These are phyloP conservation scores for Halophytophthora polymorphica DNA, from an alignment of 352 stramenopile genomes.

Conservation along the genomic window DNA sequence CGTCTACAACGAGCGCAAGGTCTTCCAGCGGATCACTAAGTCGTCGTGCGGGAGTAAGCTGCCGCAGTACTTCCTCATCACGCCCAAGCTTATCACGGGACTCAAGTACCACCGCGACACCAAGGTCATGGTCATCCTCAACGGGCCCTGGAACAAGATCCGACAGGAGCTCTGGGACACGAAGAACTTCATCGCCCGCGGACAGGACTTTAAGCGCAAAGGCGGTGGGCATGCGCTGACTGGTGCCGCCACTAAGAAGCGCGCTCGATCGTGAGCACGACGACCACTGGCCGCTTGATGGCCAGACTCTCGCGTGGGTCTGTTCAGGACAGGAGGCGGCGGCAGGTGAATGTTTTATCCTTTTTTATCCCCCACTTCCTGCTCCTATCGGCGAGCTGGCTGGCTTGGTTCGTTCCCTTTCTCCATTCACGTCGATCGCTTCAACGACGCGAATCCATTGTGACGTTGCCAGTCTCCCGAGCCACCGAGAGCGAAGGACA, in stretches of 20 bases:
- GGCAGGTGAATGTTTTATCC: no score
- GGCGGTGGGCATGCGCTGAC: conserved; percentile 1
- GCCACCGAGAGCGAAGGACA: no score
- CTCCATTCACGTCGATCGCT: no score
- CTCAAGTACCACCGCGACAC: conserved; percentile 84
- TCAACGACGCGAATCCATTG: no score
- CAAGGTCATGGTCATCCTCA: conserved; percentile 87
- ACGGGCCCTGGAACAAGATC: conserved; percentile 83
- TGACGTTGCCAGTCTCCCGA: no score
- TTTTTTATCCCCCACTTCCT: no score
- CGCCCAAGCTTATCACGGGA: conserved; percentile 85
- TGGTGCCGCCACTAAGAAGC: conserved; percentile 18
- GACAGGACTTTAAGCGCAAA: conserved; percentile 36
- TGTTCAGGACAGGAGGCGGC: no score
- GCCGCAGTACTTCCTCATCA: conserved; percentile 89
- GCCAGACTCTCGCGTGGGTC: no score
- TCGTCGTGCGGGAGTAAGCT: conserved; percentile 84
- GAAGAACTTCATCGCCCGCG: conserved; percentile 43
- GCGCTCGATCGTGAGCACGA: conserved; percentile 23
- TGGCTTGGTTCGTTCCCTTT: no score
- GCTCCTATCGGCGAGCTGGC: no score
- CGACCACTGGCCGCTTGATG: background rate
- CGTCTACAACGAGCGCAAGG: conserved; percentile 87
- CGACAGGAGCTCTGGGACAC: conserved; percentile 72
- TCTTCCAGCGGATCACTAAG: conserved; percentile 87